Evolutionary conservation across 768 basidiomycete genomes (phyloP).

Genomic region (Artomyces pyxidatus): DNA sequence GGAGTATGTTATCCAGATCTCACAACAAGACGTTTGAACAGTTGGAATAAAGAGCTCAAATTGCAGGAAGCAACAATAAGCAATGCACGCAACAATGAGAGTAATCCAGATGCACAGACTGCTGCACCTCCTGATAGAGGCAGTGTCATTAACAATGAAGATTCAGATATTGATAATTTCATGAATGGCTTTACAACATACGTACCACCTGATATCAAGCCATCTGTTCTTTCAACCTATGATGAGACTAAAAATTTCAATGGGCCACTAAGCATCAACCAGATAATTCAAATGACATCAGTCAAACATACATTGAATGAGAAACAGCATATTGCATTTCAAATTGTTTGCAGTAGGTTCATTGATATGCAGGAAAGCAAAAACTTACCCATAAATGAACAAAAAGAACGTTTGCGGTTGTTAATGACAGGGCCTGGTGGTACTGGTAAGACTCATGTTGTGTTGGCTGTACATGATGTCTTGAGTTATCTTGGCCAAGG

Average conservation of each 20-base stretch:
- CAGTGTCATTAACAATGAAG: not conserved
- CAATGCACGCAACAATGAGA: not conserved
- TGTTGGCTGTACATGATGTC: slow-evolving; percentile 17
- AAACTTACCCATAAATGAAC: not conserved
- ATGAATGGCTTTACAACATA: not conserved
- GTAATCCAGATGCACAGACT: not conserved
- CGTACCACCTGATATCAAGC: not conserved
- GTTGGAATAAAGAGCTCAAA: too few relatives aligned
- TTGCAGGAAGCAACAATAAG: too few relatives aligned
- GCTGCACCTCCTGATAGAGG: too few relatives aligned
- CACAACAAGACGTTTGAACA: too few relatives aligned
- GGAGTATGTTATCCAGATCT: too few relatives aligned
- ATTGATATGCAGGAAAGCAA: not conserved
- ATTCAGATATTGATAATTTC: not conserved
- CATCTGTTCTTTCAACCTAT: not conserved
- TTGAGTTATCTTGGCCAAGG: slow-evolving; percentile 12
- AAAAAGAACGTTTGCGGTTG: slow-evolving; percentile 9
- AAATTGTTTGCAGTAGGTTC: slow-evolving; percentile 5
- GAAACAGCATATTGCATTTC: slow-evolving; percentile 13
- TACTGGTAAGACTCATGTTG: slow-evolving; percentile 27
- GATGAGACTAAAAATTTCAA: too few relatives aligned
- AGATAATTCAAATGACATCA: too few relatives aligned
- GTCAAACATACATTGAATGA: slow-evolving; percentile 11
- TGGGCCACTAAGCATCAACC: too few relatives aligned
- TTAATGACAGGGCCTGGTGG: slow-evolving; percentile 25